These are phyloP conservation scores for Hondaea fermentalgiana DNA, from an alignment of 108 stramenopile genomes.

Conservation along the genomic window DNA sequence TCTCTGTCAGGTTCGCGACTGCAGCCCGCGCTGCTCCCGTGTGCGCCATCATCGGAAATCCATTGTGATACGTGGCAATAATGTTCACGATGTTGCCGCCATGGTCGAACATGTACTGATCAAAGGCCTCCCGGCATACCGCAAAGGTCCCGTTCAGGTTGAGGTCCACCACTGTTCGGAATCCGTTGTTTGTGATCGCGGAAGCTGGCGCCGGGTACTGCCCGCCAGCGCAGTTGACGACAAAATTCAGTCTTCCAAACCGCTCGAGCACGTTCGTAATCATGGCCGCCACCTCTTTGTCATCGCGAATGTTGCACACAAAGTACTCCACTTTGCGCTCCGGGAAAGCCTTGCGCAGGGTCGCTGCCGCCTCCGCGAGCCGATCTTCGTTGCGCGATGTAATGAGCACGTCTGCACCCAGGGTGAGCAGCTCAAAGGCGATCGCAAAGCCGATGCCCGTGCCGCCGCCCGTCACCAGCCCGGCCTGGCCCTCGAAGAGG, in stretches of 20 bases:
- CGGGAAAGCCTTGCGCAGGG: not conserved
- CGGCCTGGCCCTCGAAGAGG: slow-evolving; percentile 60
- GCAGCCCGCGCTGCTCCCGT: slow-evolving; percentile 28
- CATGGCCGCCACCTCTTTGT: not conserved
- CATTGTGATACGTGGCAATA: slow-evolving; percentile 17
- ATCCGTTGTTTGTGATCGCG: slow-evolving; percentile 15
- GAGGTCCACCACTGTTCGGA: slow-evolving; percentile 1
- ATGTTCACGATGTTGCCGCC: slow-evolving; percentile 32
- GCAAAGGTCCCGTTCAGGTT: slow-evolving; percentile 24
- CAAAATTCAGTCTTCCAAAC: not conserved
- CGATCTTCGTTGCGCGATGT: slow-evolving; percentile 55
- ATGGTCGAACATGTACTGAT: slow-evolving; percentile 19
- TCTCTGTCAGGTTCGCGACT: slow-evolving; percentile 31
- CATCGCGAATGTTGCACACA: slow-evolving; percentile 18
- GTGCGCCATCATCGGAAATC: slow-evolving; percentile 33
- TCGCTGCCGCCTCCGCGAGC: not conserved
- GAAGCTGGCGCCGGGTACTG: slow-evolving; percentile 20
- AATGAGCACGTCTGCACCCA: slow-evolving; percentile 69
- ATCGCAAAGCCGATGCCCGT: slow-evolving; percentile 69
- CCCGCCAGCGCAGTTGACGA: slow-evolving; percentile 36
- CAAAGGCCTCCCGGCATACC: slow-evolving; percentile 16
- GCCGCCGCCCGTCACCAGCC: slow-evolving; percentile 75
- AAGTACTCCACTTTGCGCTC: not conserved
- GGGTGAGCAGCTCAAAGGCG: slow-evolving; percentile 51
- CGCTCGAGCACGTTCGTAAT: not conserved